phyloP scores from a whole-genome alignment of 805 yeast species.

The Ogataea siamensis region DNA sequence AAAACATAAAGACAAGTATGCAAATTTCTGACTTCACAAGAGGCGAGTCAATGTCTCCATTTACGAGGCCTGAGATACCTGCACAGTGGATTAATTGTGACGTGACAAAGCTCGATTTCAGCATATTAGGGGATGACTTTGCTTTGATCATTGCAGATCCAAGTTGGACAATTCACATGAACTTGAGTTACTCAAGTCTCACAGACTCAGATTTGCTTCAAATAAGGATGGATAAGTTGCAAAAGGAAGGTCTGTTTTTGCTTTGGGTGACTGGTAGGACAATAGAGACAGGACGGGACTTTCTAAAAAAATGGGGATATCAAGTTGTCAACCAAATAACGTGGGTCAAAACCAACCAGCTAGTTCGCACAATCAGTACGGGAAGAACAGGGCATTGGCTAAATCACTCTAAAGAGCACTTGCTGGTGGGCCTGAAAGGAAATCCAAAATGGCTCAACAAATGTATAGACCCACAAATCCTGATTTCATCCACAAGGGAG shows the following conservation, averaged over 20 bases:
- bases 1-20: slow-evolving; percentile 19
- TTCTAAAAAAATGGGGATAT: slow-evolving; percentile 82
- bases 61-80: slow-evolving; percentile 33
- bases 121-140: slow-evolving; percentile 65
- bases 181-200: slow-evolving; percentile 70
- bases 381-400: slow-evolving; percentile 98
- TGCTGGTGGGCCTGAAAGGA: slow-evolving; percentile 84
- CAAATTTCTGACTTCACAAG: slow-evolving; percentile 42
- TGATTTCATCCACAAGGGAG: slow-evolving; percentile 83
- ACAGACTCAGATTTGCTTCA: slow-evolving; percentile 71
- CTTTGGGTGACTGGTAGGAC: slow-evolving; percentile 97
- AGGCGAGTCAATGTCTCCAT: slow-evolving; percentile 42
- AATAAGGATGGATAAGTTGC: slow-evolving; percentile 65
- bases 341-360: slow-evolving; percentile 89
- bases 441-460: slow-evolving; percentile 67
- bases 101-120: slow-evolving; percentile 69
- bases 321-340: slow-evolving; percentile 71
- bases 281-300: slow-evolving; percentile 80
- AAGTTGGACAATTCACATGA: slow-evolving; percentile 96
- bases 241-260: slow-evolving; percentile 78
- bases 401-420: slow-evolving; percentile 90
- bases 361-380: slow-evolving; percentile 85
- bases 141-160: slow-evolving; percentile 89
- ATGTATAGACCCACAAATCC: slow-evolving; percentile 67
- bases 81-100: slow-evolving; percentile 90